phyloP scores from a whole-genome alignment of 148 eudicot genomes.

The Rhododendron molle region DNA sequence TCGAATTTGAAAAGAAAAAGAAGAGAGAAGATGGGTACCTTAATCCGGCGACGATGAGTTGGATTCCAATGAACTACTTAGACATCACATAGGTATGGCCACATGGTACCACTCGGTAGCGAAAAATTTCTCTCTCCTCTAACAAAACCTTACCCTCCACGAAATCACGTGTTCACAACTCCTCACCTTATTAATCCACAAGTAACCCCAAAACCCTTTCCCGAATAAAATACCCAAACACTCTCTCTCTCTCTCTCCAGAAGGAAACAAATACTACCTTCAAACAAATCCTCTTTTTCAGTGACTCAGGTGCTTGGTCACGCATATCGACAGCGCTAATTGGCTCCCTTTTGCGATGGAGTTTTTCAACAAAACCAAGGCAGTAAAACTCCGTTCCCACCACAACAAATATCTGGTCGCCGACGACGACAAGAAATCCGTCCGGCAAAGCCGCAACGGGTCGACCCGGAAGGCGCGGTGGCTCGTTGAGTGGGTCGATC shows the following conservation, averaged over 20 bases:
- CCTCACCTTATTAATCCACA: not conserved
- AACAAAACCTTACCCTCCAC: not conserved
- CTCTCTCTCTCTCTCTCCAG: not conserved
- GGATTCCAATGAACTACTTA: too few relatives aligned
- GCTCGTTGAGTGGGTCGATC: conserved; percentile 53
- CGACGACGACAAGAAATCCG: conserved; percentile 47
- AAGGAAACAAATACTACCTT: conserved; percentile 2
- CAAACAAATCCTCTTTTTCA: not conserved
- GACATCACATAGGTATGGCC: too few relatives aligned
- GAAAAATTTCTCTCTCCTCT: too few relatives aligned
- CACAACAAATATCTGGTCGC: conserved; percentile 59
- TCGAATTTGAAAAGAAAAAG: too few relatives aligned
- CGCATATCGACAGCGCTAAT: too few relatives aligned
- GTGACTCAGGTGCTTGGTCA: too few relatives aligned
- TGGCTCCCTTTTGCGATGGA: conserved; percentile 28
- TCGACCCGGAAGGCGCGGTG: conserved; percentile 44
- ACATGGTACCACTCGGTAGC: too few relatives aligned
- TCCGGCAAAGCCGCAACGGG: conserved; percentile 61
- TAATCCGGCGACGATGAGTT: too few relatives aligned
- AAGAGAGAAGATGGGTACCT: too few relatives aligned
- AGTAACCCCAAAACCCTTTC: too few relatives aligned
- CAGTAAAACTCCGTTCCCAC: conserved; percentile 57
- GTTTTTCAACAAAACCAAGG: conserved; percentile 42
- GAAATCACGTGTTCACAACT: not conserved
- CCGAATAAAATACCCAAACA: not conserved